Percentiles rank a stretch among this genome's conserved stretches.
Evolutionary conservation across 208 protist genomes (phyloP).

Genomic region (Trypanosoma rangeli): DNA sequence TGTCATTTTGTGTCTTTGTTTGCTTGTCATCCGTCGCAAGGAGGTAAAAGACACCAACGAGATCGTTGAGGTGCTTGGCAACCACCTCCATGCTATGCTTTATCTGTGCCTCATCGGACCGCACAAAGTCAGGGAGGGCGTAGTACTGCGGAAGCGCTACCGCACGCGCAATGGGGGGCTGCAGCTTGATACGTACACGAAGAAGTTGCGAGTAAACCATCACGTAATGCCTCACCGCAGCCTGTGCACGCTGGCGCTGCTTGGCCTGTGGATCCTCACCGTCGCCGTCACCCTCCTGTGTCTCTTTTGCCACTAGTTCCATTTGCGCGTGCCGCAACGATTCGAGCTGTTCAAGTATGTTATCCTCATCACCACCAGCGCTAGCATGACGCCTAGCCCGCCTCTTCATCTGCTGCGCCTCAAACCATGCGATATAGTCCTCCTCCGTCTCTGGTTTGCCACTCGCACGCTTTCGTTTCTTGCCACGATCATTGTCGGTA

Average conservation of each 20-base stretch:
- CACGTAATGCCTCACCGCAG: conserved; percentile 54
- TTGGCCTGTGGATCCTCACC: conserved; percentile 16
- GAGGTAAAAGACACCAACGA: conserved; percentile 22
- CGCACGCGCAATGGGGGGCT: conserved; percentile 59
- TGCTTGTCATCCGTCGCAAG: conserved; percentile 22
- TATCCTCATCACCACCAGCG: conserved; percentile 26
- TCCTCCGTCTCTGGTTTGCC: conserved; percentile 65
- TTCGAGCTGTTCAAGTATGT: conserved; percentile 53
- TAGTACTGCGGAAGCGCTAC: conserved; percentile 84
- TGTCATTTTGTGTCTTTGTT: conserved; percentile 4
- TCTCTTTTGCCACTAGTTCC: conserved; percentile 28
- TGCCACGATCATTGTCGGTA: conserved; percentile 1
- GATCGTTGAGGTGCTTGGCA: conserved; percentile 8
- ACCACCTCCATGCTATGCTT: conserved; percentile 11
- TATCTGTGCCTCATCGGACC: conserved; percentile 19
- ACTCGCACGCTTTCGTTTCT: conserved; percentile 4
- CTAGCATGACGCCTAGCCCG: conserved; percentile 1
- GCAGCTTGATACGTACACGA: conserved; percentile 67
- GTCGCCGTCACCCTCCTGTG: conserved; percentile 13
- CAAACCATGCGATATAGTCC: conserved; percentile 70
- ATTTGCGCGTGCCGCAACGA: conserved; percentile 36
- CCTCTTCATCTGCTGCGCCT: conserved; percentile 39
- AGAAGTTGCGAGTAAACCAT: conserved; percentile 79
- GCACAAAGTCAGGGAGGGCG: conserved; percentile 47
- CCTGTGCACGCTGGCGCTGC: conserved; percentile 35